phyloP scores from a whole-genome alignment of 2,329 filamentous ascomycete species.

The Aureobasidium musti region DNA sequence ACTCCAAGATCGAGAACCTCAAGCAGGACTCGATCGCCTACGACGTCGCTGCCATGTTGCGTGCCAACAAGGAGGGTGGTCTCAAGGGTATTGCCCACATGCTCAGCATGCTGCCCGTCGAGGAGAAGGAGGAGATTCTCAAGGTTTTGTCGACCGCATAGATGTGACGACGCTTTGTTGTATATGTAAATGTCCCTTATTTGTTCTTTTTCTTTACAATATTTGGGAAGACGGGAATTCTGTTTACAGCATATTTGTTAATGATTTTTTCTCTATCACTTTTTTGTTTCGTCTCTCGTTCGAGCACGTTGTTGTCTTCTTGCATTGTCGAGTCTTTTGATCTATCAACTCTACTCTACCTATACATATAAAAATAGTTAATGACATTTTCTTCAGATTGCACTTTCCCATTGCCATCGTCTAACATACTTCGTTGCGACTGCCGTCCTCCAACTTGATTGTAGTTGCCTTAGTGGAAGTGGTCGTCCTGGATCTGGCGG shows the following conservation, averaged over 20 bases:
- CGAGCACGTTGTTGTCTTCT: slow-evolving; percentile 10
- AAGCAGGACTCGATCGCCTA: slow-evolving; percentile 72
- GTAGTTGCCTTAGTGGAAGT: no score
- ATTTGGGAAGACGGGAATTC: slow-evolving; percentile 1
- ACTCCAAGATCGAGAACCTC: slow-evolving; percentile 79
- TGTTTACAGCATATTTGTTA: slow-evolving; percentile 9
- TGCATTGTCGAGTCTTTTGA: neutral
- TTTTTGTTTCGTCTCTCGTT: neutral
- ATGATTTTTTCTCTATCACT: slow-evolving; percentile 3
- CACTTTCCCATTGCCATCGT: neutral
- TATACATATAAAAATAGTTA: slow-evolving; percentile 18
- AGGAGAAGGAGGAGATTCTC: slow-evolving; percentile 82
- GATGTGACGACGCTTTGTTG: neutral
- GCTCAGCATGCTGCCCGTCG: slow-evolving; percentile 80
- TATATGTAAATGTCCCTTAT: slow-evolving; percentile 17
- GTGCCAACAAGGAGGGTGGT: slow-evolving; percentile 66
- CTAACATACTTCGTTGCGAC: no score
- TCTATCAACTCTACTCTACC: slow-evolving; percentile 17
- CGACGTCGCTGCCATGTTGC: slow-evolving; percentile 69
- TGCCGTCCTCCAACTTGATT: no score
- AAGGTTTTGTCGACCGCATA: slow-evolving; percentile 53
- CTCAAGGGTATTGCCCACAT: slow-evolving; percentile 86
- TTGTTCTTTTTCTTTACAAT: slow-evolving; percentile 10
- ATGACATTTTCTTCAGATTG: neutral
- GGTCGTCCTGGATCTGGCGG: no score